Base-by-base conservation (phyloP, 257 asterid species). In the Lavandula angustifolia region DNA sequence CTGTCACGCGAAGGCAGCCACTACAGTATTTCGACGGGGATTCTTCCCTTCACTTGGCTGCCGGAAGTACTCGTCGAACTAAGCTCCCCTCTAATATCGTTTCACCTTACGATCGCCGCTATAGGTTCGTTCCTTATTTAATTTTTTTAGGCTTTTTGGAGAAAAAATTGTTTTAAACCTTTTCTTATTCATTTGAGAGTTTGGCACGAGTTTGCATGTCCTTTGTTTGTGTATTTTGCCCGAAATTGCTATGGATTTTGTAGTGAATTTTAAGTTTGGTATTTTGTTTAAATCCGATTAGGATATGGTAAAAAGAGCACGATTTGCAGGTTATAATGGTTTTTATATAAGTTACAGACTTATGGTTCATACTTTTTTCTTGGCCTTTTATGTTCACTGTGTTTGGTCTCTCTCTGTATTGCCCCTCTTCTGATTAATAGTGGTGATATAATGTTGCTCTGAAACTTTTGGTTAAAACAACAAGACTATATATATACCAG, bases 21-120 rank as follows among this genome's bases (percentile, higher is more conserved):
- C 22, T 82, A 75, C 77, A 85, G 88, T 70, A 64, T 85, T 7
- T 67, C 85, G 0, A 82, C 87, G 49, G 88, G 86, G 7, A 74
- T 83, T 73, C 85, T 86, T 11, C 94, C 94, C 90, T 3, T 83
- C 94, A 35, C 94, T 86, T 22, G 94, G 94, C 47, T n/a, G 88
- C 86, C 5, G 48, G 80, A 68, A 86, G 80, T 65, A 76, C 34
- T 71, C 90, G 88, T 42, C 67, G 70, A 22, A 77, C 73, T 32
- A 77, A 62, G 78, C 85, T 85, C 41, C 83, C 80, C 17, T 9
- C 79, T 29, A 74, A 40, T 72, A 72, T 80, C 18, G 9, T 86
- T 60, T 79, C 86, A 0, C 95, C 95, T 59, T 79, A 69, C 49
- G 83, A 86, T 73, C 86, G 66, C 62, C 83, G 77, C 56, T 86